These are phyloP conservation scores for Ogataea hybrid DNA, from an alignment of 1,139 yeast species.

Conservation along the genomic window DNA sequence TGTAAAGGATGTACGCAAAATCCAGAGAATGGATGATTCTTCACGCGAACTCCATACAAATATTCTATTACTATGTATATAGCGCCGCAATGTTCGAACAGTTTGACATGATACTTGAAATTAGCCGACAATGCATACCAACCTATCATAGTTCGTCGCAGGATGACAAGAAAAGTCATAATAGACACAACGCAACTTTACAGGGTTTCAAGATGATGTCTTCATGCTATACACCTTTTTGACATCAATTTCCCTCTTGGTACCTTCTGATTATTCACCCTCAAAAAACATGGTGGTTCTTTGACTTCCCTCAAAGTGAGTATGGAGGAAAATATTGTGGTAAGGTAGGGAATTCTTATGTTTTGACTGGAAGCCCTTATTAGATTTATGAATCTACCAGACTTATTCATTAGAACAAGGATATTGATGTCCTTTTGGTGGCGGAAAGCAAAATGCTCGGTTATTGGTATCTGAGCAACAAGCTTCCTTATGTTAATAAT, in stretches of 20 bases:
- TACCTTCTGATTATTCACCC: constrained; percentile 21
- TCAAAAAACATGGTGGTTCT: constrained; percentile 36
- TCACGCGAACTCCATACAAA: no score
- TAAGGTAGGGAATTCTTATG: constrained; percentile 77
- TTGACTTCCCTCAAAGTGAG: constrained; percentile 57
- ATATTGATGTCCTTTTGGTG: constrained; percentile 73
- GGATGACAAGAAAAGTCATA: constrained; percentile 21
- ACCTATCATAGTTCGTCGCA: no score
- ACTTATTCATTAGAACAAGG: constrained; percentile 65
- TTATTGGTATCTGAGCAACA: neutral
- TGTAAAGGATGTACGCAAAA: no score
- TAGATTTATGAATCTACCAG: constrained; percentile 77
- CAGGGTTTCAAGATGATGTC: constrained; percentile 22
- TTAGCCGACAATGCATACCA: no score
- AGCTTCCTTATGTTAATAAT: neutral
- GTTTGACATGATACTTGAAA: no score
- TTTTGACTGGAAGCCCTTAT: constrained; percentile 77
- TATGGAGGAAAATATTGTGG: constrained; percentile 66
- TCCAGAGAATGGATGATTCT: no score
- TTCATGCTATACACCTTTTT: constrained; percentile 19
- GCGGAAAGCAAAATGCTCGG: constrained; percentile 23
- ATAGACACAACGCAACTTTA: constrained; percentile 24
- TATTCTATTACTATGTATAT: no score
- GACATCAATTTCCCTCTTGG: constrained; percentile 14
- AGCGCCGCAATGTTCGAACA: no score